Base-by-base conservation (phyloP, 257 asterid genomes). In the Jacaranda mimosifolia region DNA sequence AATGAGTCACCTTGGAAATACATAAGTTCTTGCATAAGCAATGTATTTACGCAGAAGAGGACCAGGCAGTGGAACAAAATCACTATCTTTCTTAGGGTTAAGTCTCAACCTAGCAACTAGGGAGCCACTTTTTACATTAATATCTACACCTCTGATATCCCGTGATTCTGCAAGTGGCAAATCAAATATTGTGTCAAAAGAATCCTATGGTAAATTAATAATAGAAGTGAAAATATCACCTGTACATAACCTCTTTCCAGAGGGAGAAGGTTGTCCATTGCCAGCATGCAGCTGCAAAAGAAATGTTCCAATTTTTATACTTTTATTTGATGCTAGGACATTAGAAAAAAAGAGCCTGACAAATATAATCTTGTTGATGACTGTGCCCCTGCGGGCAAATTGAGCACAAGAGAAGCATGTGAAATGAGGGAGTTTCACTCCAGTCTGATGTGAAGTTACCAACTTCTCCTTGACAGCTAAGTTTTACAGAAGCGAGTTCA, bases 21-120 rank as follows among this genome's bases (percentile, higher is more conserved):
- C 91, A 65, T 90, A 89, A 69, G 89, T 89, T 85, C 91, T 90
- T 70, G 99, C 99, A 81, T 93, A 95, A 81, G 99, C 93, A 76
- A 95, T 89, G 88, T 93, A 95, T 88, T 91, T 95, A 59, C 97
- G 96, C 80, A 95, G 87, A 86, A 95, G 98, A 77, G 97, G 90
- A 65, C 89, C 93, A 56, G 99, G 99, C 74, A 95, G 87, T 72
- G 99, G 98, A 85, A 88, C 92, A 87, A 95, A 95, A 81, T 85
- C 97, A 59, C 77, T 52, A 77, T 95, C 98, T 70, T 83, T 88
- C 81, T 77, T 79, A 39, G 96, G 94, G 90, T 91, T 92, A 80
- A 95, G 93, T 81, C 90, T 93, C 92, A 93, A 84, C 85, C 88
- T 91, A 26, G 91, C 89, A 68, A 88, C 90, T 68, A 95, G 83